Conservation (phyloP, 164 flowering plant species). For the Macadamia integrifolia region DNA sequence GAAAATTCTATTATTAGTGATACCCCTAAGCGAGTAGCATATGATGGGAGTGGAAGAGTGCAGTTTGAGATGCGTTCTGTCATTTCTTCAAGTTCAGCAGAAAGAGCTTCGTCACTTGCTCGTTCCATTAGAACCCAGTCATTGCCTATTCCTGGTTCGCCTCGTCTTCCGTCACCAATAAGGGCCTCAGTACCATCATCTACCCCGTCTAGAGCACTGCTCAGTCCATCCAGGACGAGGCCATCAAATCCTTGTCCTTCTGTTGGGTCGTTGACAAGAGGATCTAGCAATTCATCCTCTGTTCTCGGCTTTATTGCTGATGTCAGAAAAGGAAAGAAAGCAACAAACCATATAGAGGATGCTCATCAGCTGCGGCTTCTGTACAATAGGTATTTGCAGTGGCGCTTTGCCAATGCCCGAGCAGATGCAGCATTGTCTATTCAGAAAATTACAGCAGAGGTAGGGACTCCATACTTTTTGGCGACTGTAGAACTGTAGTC, state of each 20-base stretch:
- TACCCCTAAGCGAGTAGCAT: conserved; percentile 21
- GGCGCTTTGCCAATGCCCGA: conserved; percentile 78
- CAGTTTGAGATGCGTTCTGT: conserved; percentile 23
- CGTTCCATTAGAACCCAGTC: conserved; percentile 44
- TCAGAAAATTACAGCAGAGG: conserved; percentile 73
- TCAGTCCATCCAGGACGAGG: conserved; percentile 71
- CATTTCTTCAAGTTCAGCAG: conserved; percentile 30
- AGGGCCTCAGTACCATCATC: conserved; percentile 28
- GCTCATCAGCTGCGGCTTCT: conserved; percentile 77
- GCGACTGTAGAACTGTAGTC: neutral
- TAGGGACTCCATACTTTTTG: conserved; percentile 15
- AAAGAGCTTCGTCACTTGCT: conserved; percentile 22
- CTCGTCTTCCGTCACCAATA: conserved; percentile 60
- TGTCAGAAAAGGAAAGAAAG: conserved; percentile 69
- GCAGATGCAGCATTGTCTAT: conserved; percentile 47
- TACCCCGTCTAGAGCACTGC: conserved; percentile 50
- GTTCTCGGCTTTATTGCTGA: conserved; percentile 80
- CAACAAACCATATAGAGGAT: conserved; percentile 64
- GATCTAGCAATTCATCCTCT: conserved; percentile 51
- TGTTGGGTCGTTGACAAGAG: conserved; percentile 27
- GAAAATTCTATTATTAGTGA: conserved; percentile 50
- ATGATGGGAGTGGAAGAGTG: conserved; percentile 27
- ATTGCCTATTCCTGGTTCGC: conserved; percentile 34
- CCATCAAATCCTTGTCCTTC: conserved; percentile 35
- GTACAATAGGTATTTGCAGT: conserved; percentile 79